phyloP scores from a whole-genome alignment of 495 filamentous ascomycete genomes.

The Annulohypoxylon moriforme region DNA sequence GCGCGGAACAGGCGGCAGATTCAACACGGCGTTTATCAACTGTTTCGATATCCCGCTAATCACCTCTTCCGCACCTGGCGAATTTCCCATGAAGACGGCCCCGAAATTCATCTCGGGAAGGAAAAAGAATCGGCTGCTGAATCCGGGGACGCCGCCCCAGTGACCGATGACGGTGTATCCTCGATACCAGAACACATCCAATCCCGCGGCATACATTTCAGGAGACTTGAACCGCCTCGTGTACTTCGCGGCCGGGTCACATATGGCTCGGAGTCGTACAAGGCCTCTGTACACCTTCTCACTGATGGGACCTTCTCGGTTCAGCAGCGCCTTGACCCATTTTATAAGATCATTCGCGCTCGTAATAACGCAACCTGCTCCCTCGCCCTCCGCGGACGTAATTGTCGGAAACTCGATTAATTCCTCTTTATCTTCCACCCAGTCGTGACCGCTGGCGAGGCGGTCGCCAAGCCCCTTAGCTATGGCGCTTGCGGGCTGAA shows the following conservation, averaged over 20 bases:
- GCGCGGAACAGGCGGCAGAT: slow-evolving; percentile 24
- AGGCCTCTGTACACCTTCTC: slow-evolving; percentile 52
- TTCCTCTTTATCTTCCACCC: slow-evolving; percentile 11
- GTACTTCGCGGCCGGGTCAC: slow-evolving; percentile 2
- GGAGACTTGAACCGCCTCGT: slow-evolving; percentile 25
- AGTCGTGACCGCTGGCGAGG: slow-evolving; percentile 49
- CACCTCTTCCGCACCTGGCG: slow-evolving; percentile 28
- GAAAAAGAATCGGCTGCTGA: slow-evolving; percentile 56
- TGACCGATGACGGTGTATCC: slow-evolving; percentile 56
- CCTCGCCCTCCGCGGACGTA: slow-evolving; percentile 44
- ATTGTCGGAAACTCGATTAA: slow-evolving; percentile 14
- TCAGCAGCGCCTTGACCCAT: slow-evolving; percentile 55
- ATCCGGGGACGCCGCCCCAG: slow-evolving; percentile 55
- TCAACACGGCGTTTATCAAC: slow-evolving; percentile 54
- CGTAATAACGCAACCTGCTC: slow-evolving; percentile 62
- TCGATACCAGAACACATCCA: slow-evolving; percentile 54
- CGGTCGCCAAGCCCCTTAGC: slow-evolving; percentile 48
- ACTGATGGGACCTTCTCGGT: slow-evolving; percentile 48
- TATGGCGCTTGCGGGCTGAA: slow-evolving; percentile 48
- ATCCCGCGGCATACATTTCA: slow-evolving; percentile 54
- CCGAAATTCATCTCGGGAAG: slow-evolving; percentile 57
- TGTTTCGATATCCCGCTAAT: slow-evolving; percentile 43
- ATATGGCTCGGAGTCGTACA: slow-evolving; percentile 46
- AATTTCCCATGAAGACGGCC: slow-evolving; percentile 59
- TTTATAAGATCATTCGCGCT: slow-evolving; percentile 64